These are phyloP conservation scores for Ormosia emarginata DNA, from an alignment of 306 rosid species.

Conservation along the genomic window DNA sequence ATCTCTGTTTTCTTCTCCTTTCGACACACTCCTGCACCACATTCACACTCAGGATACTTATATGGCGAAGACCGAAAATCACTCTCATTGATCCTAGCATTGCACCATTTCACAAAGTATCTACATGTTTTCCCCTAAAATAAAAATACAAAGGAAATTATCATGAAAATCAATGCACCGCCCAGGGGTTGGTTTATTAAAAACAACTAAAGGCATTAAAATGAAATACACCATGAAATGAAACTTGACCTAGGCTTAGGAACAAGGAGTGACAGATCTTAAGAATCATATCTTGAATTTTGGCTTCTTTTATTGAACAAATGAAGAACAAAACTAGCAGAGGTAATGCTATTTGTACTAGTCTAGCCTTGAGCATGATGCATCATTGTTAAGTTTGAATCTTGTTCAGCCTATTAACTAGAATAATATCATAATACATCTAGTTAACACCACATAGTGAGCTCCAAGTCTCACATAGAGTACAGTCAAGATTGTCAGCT, in stretches of 20 bases:
- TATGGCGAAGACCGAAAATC: constrained; percentile 17
- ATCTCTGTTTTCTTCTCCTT: not conserved
- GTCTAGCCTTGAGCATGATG: not conserved
- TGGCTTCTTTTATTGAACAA: not conserved
- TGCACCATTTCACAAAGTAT: not conserved
- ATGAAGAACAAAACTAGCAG: not conserved
- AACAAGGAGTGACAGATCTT: too few relatives aligned
- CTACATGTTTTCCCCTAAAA: constrained; percentile 28
- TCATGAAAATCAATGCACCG: not conserved
- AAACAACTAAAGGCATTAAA: not conserved
- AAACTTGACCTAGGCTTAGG: too few relatives aligned
- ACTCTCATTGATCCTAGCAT: constrained; percentile 4
- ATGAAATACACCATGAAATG: not conserved
- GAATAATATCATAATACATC: too few relatives aligned
- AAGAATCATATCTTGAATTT: not conserved
- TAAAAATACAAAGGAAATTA: not conserved
- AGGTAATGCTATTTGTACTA: not conserved
- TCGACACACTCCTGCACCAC: constrained; percentile 41
- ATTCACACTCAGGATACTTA: constrained; percentile 34
- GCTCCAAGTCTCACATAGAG: not conserved
- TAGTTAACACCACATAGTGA: too few relatives aligned
- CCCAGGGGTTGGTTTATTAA: not conserved
- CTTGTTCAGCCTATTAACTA: too few relatives aligned
- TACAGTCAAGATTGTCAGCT: not conserved
- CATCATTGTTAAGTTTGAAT: too few relatives aligned